Percentiles rank a stretch among this genome's conserved stretches.
These are phyloP conservation scores for Globisporangium cylindrosporum DNA, from an alignment of 352 stramenopile species.

Conservation along the genomic window DNA sequence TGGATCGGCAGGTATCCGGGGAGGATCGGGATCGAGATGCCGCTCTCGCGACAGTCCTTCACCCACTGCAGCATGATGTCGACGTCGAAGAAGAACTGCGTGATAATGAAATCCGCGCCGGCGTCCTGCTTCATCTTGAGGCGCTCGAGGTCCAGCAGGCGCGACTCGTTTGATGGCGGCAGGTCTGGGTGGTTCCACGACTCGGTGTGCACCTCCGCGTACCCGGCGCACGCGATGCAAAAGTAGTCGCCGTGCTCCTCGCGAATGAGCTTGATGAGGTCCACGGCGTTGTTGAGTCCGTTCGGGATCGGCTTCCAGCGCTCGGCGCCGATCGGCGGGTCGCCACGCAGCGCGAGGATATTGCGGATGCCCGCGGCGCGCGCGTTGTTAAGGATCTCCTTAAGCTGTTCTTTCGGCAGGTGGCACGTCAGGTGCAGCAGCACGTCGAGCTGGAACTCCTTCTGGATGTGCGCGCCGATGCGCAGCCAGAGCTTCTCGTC, in stretches of 20 bases:
- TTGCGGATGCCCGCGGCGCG: constrained; percentile 93
- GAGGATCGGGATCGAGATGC: constrained; percentile 95
- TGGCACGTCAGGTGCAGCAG: constrained; percentile 82
- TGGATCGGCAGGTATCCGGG: constrained; percentile 90
- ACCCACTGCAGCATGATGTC: constrained; percentile 96
- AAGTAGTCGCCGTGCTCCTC: constrained; percentile 96
- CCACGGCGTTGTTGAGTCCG: constrained; percentile 92
- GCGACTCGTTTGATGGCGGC: constrained; percentile 73
- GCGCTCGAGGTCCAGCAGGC: constrained; percentile 92
- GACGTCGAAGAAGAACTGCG: constrained; percentile 99
- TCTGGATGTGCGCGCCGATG: constrained; percentile 87
- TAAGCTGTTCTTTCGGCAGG: constrained; percentile 61
- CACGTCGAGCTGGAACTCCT: constrained; percentile 82
- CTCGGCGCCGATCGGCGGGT: constrained; percentile 93
- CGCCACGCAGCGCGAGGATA: constrained; percentile 97
- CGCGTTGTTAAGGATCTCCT: constrained; percentile 61
- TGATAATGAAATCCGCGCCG: constrained; percentile 98
- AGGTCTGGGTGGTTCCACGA: constrained; percentile 83
- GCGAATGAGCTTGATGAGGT: constrained; percentile 97
- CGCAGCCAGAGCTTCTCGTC: constrained; percentile 88
- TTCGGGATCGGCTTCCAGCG: constrained; percentile 81
- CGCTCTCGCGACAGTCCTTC: constrained; percentile 86
- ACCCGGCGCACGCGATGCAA: constrained; percentile 95
- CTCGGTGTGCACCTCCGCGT: constrained; percentile 93
- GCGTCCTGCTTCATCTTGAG: constrained; percentile 97